Base-by-base conservation (phyloP, 1,139 yeast genomes). In the Candida neerlandica region DNA sequence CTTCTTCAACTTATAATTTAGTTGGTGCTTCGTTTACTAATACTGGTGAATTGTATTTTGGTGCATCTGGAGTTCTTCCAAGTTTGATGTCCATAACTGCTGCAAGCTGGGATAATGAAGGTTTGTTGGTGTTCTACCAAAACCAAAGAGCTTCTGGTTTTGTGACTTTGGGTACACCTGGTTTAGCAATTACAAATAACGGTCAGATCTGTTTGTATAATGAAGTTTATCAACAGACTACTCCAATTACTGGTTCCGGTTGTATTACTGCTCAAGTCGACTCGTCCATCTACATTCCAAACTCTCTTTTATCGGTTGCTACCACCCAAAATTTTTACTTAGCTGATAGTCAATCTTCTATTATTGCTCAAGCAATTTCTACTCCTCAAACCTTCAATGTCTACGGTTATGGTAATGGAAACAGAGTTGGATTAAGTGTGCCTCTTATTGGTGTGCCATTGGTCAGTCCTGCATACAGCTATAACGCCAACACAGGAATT, bases 321-420 rank as follows among this genome's bases (percentile, higher is more conserved):
- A 35, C 54, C 7, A 51, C 56, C 21, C 73, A 68, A 55, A 59
- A 58, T 2, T 55, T 67, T 43, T 64, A 62, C 50, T 55, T 69
- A 51, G 55, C 58, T 37, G 45, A 59, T 14, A 26, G 60, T 1
- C 38, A 51, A 4, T 62, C 72, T 2, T 44, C 60, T n/a, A 40
- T 68, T 34, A 53, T 59, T 43, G 64, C 62, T 14, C 58, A 57
- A 26, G 60, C 60, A 5, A 34, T 62, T 15, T 50, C 61, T n/a
- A 10, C 49, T 10, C 29, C 59, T 21, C 64, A 57, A 50, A 63
- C 67, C 5, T 62, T 59, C 51, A 61, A 52, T 2, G 72, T 70
- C 21, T 62, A 62, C 29, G 73, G 73, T 33, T 70, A 61, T 49
- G 75, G 75, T 49, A 58, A 57, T 48, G 67, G 70, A 5, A 70